A percentile compares a stretch with the other conserved stretches of the same genome.
Evolutionary conservation across 257 asterid genomes (phyloP).

Genomic region (Agastache rugosa): DNA sequence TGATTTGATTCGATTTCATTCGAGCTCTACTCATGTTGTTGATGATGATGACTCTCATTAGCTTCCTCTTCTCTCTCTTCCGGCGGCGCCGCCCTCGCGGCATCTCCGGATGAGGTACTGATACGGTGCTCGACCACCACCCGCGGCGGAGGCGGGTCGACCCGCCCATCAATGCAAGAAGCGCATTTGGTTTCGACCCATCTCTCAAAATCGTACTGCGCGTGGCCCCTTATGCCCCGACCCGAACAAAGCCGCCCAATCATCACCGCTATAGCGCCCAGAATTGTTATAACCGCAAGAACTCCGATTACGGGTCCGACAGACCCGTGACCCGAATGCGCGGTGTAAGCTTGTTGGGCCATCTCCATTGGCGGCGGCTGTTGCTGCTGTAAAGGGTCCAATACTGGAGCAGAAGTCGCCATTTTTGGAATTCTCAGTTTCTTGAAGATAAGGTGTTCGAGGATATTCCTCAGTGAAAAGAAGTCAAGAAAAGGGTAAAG

Average conservation of each 20-base stretch:
- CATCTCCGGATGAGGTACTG: slow-evolving; percentile 43
- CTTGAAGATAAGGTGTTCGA: slow-evolving; percentile 8
- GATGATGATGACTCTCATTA: slow-evolving; percentile 32
- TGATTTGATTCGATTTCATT: slow-evolving; percentile 18
- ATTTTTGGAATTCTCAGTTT: slow-evolving; percentile 31
- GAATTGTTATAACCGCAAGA: slow-evolving; percentile 65
- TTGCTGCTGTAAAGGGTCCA: slow-evolving; percentile 49
- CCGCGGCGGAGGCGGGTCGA: slow-evolving; percentile 58
- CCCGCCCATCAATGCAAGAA: slow-evolving; percentile 83
- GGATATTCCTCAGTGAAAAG: slow-evolving; percentile 37
- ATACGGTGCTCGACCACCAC: slow-evolving; percentile 47
- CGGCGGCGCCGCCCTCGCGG: slow-evolving; percentile 29
- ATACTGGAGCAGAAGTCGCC: slow-evolving; percentile 50
- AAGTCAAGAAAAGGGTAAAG: neutral
- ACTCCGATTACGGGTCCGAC: slow-evolving; percentile 86
- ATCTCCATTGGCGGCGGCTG: slow-evolving; percentile 67
- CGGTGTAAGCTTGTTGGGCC: slow-evolving; percentile 59
- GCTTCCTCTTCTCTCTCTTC: slow-evolving; percentile 41
- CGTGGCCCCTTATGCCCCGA: slow-evolving; percentile 68
- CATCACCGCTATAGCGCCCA: slow-evolving; percentile 79
- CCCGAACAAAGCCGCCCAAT: slow-evolving; percentile 89
- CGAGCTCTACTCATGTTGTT: slow-evolving; percentile 43
- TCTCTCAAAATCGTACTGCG: slow-evolving; percentile 72
- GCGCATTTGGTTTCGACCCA: slow-evolving; percentile 93
- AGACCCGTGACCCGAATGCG: slow-evolving; percentile 69